Conservation (phyloP, 371 early-diverging fungal species). For the Mucor indicus region DNA sequence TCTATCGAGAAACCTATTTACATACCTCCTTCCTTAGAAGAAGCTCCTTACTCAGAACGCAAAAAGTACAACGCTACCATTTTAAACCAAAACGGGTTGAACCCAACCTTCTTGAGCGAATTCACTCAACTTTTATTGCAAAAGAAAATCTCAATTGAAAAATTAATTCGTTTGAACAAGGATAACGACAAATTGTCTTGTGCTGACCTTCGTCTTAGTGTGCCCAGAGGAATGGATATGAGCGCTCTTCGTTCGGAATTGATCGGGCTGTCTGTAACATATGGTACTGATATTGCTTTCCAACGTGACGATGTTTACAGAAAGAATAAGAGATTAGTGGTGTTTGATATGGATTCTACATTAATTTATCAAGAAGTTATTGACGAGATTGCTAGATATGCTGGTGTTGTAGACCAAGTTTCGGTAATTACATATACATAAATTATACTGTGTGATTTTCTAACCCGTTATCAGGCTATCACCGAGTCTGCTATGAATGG, state of each 20-base stretch:
- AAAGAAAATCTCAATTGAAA: conserved; percentile 77
- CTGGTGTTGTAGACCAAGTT: conserved; percentile 90
- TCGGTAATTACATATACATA: conserved; percentile 57
- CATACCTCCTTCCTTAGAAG: conserved; percentile 62
- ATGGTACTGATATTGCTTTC: conserved; percentile 82
- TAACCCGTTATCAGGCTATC: conserved; percentile 56
- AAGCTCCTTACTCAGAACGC: conserved; percentile 81
- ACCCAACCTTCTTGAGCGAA: conserved; percentile 66
- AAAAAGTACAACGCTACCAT: conserved; percentile 81
- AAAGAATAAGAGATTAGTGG: conserved; percentile 87
- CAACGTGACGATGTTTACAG: conserved; percentile 88
- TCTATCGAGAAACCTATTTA: conserved; percentile 10
- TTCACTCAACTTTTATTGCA: conserved; percentile 71
- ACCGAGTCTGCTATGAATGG: conserved; percentile 97
- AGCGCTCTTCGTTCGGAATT: conserved; percentile 64
- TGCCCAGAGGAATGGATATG: conserved; percentile 63
- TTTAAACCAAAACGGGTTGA: conserved; percentile 74
- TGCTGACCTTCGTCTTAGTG: conserved; percentile 76
- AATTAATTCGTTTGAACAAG: conserved; percentile 70
- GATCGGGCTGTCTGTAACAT: conserved; percentile 64
- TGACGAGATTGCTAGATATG: conserved; percentile 93
- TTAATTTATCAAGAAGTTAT: conserved; percentile 97
- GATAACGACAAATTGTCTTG: conserved; percentile 59
- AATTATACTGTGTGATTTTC: too few relatives aligned
- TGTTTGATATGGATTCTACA: conserved; percentile 99